Percentiles rank a stretch among this genome's conserved stretches.
Conservation (phyloP, 2,329 filamentous ascomycete genomes). For the Furcasterigmium sp. region DNA sequence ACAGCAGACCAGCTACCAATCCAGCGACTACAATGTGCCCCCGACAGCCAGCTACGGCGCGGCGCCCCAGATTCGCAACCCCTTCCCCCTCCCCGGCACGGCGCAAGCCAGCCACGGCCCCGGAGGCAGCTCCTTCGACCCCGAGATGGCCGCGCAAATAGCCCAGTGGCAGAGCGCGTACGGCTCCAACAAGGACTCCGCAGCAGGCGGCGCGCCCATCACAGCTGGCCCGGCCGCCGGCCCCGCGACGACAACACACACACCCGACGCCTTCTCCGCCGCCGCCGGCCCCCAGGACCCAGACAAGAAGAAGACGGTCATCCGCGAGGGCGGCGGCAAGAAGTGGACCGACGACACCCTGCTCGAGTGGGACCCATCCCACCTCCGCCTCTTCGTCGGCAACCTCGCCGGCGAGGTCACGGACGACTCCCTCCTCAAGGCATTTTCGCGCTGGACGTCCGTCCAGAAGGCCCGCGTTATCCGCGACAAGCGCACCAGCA, state of each 20-base stretch:
- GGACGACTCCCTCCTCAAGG: conserved; percentile 90
- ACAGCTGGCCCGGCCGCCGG: conserved; percentile 23
- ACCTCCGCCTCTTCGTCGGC: conserved; percentile 92
- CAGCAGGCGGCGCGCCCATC: conserved; percentile 23
- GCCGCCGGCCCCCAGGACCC: conserved; percentile 38
- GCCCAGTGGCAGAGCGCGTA: conserved; percentile 95
- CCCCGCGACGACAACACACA: conserved; percentile 29
- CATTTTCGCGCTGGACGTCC: conserved; percentile 81
- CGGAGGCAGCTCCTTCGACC: conserved; percentile 66
- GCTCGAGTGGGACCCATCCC: conserved; percentile 91
- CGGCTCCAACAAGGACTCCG: conserved; percentile 36
- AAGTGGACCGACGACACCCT: conserved; percentile 85
- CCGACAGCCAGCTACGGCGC: conserved; percentile 35
- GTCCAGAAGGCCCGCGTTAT: conserved; percentile 91
- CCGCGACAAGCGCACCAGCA: conserved; percentile 91
- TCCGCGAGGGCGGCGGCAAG: conserved; percentile 84
- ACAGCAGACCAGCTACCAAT: conserved; percentile 22
- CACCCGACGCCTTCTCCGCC: conserved; percentile 13
- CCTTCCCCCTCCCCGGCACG: conserved; percentile 63
- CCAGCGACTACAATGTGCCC: conserved; percentile 22
- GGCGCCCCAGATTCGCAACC: conserved; percentile 71
- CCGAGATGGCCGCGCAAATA: conserved; percentile 85
- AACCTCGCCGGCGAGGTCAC: conserved; percentile 97
- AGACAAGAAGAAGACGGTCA: conserved; percentile 77
- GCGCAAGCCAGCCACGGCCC: conserved; percentile 34